A percentile compares a stretch with the other conserved stretches of the same genome.
Conservation (phyloP, 225 moss, liverwort and hornwort genomes). For the Takakia lepidozioides region DNA sequence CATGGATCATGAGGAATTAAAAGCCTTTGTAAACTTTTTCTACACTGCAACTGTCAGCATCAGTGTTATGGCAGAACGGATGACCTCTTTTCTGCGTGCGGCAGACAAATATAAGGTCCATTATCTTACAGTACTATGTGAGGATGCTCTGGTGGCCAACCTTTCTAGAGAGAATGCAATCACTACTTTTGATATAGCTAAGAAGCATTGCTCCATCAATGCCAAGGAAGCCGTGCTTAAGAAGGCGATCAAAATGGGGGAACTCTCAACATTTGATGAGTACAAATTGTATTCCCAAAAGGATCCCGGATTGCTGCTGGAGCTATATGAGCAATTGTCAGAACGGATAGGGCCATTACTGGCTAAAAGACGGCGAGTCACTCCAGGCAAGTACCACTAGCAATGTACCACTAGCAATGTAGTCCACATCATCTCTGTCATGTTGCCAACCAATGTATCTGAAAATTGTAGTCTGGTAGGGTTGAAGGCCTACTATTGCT, state of each 20-base stretch:
- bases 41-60: constrained; percentile 37
- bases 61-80: constrained; percentile 34
- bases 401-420: no score
- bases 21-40: constrained; percentile 36
- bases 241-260: constrained; percentile 57
- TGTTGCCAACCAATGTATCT: no score
- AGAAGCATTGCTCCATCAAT: constrained; percentile 47
- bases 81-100: constrained; percentile 53
- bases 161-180: constrained; percentile 60
- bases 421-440: no score
- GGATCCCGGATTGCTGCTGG: constrained; percentile 49
- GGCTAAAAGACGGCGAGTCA: constrained; percentile 52
- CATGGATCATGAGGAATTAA: constrained; percentile 46
- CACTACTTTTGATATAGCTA: constrained; percentile 43
- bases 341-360: constrained; percentile 53
- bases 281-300: constrained; percentile 55
- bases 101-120: constrained; percentile 56
- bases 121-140: constrained; percentile 51
- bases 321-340: constrained; percentile 55
- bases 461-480: no score
- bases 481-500: no score
- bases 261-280: constrained; percentile 48
- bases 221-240: constrained; percentile 40
- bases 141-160: constrained; percentile 37
- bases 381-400: constrained; percentile 22